Conservation (phyloP, 2,329 filamentous ascomycete species). For the Scopulariopsis brevicaulis region DNA sequence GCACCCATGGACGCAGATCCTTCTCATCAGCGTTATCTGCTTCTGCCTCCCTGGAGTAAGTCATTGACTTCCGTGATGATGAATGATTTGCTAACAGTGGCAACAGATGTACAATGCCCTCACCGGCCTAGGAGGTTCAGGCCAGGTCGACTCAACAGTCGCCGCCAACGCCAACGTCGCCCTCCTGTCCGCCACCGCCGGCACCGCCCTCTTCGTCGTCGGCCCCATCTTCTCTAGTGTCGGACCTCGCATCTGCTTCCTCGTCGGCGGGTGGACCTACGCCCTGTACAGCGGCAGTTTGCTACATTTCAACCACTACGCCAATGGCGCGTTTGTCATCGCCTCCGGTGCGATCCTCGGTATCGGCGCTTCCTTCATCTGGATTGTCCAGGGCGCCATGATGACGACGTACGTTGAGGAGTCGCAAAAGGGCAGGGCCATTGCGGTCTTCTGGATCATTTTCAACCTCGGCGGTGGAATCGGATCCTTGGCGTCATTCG, state of each 20-base stretch:
- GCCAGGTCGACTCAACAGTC: slow-evolving; percentile 41
- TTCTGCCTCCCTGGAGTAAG: slow-evolving; percentile 33
- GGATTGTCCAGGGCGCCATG: slow-evolving; percentile 74
- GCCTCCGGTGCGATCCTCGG: slow-evolving; percentile 69
- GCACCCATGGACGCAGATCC: slow-evolving; percentile 33
- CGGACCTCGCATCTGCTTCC: slow-evolving; percentile 58
- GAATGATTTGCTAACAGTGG: slow-evolving; percentile 41
- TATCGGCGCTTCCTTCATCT: slow-evolving; percentile 67
- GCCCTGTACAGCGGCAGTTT: slow-evolving; percentile 62
- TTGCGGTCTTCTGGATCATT: slow-evolving; percentile 88
- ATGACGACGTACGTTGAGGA: slow-evolving; percentile 87
- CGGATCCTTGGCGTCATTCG: slow-evolving; percentile 58
- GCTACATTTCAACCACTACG: slow-evolving; percentile 57
- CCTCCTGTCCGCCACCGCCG: slow-evolving; percentile 58
- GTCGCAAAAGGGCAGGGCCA: slow-evolving; percentile 73
- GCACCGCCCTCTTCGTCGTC: slow-evolving; percentile 56
- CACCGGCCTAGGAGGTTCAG: slow-evolving; percentile 52
- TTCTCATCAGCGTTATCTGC: slow-evolving; percentile 35
- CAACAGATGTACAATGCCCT: slow-evolving; percentile 65
- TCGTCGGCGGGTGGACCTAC: slow-evolving; percentile 67
- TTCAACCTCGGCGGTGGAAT: slow-evolving; percentile 90
- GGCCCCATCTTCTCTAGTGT: slow-evolving; percentile 69
- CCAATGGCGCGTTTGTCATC: slow-evolving; percentile 59
- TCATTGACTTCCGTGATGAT: slow-evolving; percentile 24
- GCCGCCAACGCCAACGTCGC: slow-evolving; percentile 58